A percentile compares a stretch with the other conserved stretches of the same genome.
Evolutionary conservation across 139 green algal species (phyloP).

Genomic region (Chlamydomonas asymmetrica): DNA sequence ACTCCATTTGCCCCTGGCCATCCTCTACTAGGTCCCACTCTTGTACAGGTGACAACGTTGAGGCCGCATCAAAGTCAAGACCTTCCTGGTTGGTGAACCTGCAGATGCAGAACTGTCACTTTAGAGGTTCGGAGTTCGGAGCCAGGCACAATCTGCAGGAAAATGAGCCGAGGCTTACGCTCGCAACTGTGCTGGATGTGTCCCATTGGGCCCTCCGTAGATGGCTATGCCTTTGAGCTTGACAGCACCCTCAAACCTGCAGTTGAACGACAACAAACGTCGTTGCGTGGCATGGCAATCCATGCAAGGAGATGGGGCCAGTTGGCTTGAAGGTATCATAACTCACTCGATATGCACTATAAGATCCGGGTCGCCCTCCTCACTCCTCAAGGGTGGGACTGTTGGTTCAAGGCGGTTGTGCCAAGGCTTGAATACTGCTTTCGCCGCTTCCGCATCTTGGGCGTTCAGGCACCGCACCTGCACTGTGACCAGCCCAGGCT

Average conservation of each 20-base stretch:
- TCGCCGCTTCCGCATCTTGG: neutral
- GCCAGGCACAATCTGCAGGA: no score
- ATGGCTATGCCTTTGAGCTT: conserved; percentile 86
- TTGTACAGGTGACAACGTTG: conserved; percentile 67
- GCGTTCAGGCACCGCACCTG: conserved; percentile 84
- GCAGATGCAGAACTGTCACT: neutral
- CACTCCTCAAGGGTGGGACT: conserved; percentile 52
- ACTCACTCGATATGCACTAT: conserved; percentile 83
- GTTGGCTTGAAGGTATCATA: neutral
- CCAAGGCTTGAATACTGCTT: conserved; percentile 71
- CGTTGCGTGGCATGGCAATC: neutral
- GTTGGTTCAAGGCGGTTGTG: conserved; percentile 52
- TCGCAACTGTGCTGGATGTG: conserved; percentile 60
- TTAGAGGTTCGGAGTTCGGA: no score
- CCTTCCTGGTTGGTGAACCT: conserved; percentile 83
- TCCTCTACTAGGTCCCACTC: conserved; percentile 82
- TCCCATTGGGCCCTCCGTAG: conserved; percentile 51
- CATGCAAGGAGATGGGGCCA: neutral
- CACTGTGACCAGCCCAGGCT: no score
- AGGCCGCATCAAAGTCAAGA: conserved; percentile 76
- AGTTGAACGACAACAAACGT: neutral
- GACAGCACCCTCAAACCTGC: conserved; percentile 77
- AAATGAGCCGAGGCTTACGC: conserved; percentile 37
- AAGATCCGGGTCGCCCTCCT: conserved; percentile 88
- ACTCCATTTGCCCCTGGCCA: conserved; percentile 42